A percentile compares a stretch with the other conserved stretches of the same genome.
Evolutionary conservation across 2,329 filamentous ascomycete species (phyloP).

Genomic region (Amphichorda felina): DNA sequence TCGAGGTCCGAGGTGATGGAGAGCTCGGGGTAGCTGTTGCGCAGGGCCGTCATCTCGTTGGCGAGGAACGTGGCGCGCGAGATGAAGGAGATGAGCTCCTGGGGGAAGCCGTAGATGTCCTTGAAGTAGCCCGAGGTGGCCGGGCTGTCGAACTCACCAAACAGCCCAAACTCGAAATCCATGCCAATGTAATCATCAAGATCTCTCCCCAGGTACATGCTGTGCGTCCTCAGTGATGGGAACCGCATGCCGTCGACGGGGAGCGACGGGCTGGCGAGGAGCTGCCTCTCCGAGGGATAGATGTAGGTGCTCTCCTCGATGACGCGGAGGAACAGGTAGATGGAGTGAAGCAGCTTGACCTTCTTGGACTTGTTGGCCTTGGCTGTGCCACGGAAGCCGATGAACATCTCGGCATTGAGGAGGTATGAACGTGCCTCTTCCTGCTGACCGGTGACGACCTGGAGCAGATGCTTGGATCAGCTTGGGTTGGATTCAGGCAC

Average conservation of each 20-base stretch:
- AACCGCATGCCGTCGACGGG: neutral
- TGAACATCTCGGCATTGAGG: neutral
- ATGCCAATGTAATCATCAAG: neutral
- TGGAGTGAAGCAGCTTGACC: neutral
- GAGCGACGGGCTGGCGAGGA: neutral
- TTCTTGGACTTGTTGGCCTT: neutral
- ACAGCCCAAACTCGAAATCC: neutral
- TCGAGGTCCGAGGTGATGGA: neutral
- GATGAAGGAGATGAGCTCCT: neutral
- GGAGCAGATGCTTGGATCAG: too few species aligned
- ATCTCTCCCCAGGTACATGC: neutral
- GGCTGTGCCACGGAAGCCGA: neutral
- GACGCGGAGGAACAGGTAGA: neutral
- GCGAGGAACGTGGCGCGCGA: neutral
- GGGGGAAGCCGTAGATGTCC: neutral
- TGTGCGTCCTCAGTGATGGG: neutral
- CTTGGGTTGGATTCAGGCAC: too few species aligned
- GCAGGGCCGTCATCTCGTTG: neutral
- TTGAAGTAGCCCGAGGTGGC: neutral
- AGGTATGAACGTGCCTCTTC: neutral
- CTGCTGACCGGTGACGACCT: neutral
- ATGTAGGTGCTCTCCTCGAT: neutral
- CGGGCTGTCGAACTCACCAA: neutral
- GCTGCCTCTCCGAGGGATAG: neutral
- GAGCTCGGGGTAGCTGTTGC: neutral